These are phyloP conservation scores for Chrysophaeum taylorii DNA, from an alignment of 352 stramenopile genomes.

Conservation along the genomic window DNA sequence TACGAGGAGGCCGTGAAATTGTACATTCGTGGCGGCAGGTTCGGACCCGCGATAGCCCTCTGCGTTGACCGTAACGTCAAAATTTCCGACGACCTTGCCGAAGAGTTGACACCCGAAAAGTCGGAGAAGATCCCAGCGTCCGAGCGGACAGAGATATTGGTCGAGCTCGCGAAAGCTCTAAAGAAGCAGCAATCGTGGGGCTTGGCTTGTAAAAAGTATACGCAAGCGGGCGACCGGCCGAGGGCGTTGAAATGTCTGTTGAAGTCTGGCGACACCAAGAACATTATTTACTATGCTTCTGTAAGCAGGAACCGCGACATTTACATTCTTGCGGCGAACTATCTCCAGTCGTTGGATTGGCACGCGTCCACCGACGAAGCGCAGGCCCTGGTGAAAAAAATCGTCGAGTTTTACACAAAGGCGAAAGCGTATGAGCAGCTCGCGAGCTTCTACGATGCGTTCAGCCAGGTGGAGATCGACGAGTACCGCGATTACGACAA, in stretches of 20 bases:
- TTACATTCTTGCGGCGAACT: constrained; percentile 85
- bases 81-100: constrained; percentile 74
- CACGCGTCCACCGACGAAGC: constrained; percentile 45
- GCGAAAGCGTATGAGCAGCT: constrained; percentile 78
- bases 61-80: constrained; percentile 74
- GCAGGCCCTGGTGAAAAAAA: constrained; percentile 75
- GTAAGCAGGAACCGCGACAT: constrained; percentile 79
- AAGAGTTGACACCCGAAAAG: constrained; percentile 76
- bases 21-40: constrained; percentile 57
- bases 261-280: constrained; percentile 84
- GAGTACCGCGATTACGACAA: constrained; percentile 87
- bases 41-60: constrained; percentile 68
- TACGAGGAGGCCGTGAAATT: constrained; percentile 74
- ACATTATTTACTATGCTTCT: constrained; percentile 84
- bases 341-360: constrained; percentile 86
- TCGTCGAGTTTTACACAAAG: constrained; percentile 86
- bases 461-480: constrained; percentile 78
- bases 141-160: constrained; percentile 59
- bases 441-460: constrained; percentile 74
- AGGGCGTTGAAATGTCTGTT: constrained; percentile 88
- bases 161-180: constrained; percentile 76
- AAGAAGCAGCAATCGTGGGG: constrained; percentile 80
- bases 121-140: constrained; percentile 24
- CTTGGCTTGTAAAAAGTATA: constrained; percentile 89
- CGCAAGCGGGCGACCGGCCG: constrained; percentile 73